These are phyloP conservation scores for Fragosphaeria purpurea DNA, from an alignment of 2,329 filamentous ascomycete species.

Conservation along the genomic window DNA sequence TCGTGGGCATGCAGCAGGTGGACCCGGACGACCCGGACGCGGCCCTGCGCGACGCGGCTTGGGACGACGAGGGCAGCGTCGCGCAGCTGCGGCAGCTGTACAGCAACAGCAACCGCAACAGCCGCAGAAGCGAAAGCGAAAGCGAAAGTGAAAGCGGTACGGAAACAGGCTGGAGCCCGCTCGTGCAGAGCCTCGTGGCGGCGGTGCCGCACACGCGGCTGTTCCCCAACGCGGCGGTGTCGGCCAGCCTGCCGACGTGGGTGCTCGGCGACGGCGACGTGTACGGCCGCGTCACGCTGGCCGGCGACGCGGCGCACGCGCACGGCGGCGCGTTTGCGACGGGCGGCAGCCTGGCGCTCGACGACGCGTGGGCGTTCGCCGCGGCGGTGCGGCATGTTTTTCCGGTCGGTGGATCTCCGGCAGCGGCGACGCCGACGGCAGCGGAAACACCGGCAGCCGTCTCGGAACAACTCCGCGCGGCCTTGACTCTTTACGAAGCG, in stretches of 20 bases:
- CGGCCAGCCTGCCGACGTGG: slow-evolving; percentile 30
- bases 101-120: slow-evolving; percentile 15
- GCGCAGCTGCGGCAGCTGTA: slow-evolving; percentile 26
- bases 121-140: too few species aligned
- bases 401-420: background rate
- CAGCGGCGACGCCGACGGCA: slow-evolving; percentile 5
- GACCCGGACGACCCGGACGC: slow-evolving; percentile 24
- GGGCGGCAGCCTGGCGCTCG: slow-evolving; percentile 29
- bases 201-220: slow-evolving; percentile 28
- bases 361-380: slow-evolving; percentile 32
- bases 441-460: background rate
- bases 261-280: slow-evolving; percentile 20
- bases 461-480: slow-evolving; percentile 17
- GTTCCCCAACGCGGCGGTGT: slow-evolving; percentile 31
- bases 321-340: slow-evolving; percentile 32
- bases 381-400: slow-evolving; percentile 28
- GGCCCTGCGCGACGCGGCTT: slow-evolving; percentile 21
- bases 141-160: too few species aligned
- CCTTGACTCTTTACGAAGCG: slow-evolving; percentile 30
- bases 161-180: slow-evolving; percentile 26
- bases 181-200: slow-evolving; percentile 28
- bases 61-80: slow-evolving; percentile 29
- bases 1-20: slow-evolving; percentile 31
- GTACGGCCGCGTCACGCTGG: slow-evolving; percentile 24
- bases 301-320: slow-evolving; percentile 30